Evolutionary conservation across 2,329 filamentous ascomycete species (phyloP), one percentile per base, ranked within the genome.

Genomic region (Cytospora chrysosperma): DNA sequence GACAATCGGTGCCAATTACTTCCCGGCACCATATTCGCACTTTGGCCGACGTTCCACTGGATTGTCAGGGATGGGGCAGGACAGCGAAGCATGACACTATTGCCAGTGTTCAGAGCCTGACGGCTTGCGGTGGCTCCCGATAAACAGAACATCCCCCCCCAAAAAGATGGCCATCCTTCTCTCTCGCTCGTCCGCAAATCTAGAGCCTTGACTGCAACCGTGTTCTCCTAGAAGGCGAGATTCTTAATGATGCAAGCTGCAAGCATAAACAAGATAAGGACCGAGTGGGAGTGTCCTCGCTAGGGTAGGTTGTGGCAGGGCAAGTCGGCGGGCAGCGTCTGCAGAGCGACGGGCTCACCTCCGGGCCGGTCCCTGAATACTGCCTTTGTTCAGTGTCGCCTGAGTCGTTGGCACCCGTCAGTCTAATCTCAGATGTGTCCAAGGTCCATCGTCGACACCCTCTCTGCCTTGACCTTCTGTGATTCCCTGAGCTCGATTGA

Each of bases 351-450:
- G 10, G 27, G 5, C 27, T 26, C 37, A 27, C 21, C n/a, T 5
- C 27, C 51, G 51, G 51, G 37, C 51, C 59, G 50, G 15, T 37
- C 59, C 59, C 47, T 24, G 37, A 32, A n/a, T 17, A 52, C 50
- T 30, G 26, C 52, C 43, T 37, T 47, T 40, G 21, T 50, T 24
- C 53, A 27, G 43, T 43, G 27, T 55, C 28, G 17, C 21, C 32
- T 26, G 13, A 12, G 47, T 47, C 13, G 43, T 4, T 47, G 43
- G 43, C 43, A 21, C 43, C 43, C n/a, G n/a, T 21, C n/a, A 24
- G 12, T 9, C 7, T 17, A 6, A 10, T 13, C 6, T n/a, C 21
- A 13, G n/a, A 24, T 13, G 10, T 13, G n/a, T 13, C 24, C 7
- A 12, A 3, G 13, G 13, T 2, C 21, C 13, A 7, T 24, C 3